These are phyloP conservation scores for Arxiozyma bovina DNA, from an alignment of 1,139 yeast species.

Conservation along the genomic window DNA sequence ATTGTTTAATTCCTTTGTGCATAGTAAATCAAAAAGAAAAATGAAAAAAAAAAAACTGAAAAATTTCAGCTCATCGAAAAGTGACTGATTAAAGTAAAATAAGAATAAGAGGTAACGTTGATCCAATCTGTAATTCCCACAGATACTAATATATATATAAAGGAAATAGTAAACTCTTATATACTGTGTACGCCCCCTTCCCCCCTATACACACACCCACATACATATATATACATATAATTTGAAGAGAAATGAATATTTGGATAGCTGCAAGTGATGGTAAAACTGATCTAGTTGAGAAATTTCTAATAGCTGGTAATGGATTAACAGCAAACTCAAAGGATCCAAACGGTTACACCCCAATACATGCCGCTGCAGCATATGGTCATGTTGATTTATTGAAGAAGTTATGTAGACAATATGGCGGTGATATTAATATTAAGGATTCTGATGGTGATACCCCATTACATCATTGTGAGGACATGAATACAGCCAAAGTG, in stretches of 20 bases:
- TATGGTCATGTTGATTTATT: constrained; percentile 74
- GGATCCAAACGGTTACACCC: constrained; percentile 91
- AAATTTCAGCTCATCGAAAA: not conserved
- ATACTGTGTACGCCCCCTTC: too few species aligned
- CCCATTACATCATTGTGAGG: constrained; percentile 87
- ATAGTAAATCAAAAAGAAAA: too few species aligned
- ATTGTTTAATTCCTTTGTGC: not conserved
- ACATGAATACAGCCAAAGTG: constrained; percentile 50
- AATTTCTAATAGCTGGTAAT: constrained; percentile 40
- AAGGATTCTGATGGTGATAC: constrained; percentile 90
- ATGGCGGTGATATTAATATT: constrained; percentile 73
- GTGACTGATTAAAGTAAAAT: not conserved
- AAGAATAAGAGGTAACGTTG: not conserved
- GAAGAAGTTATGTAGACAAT: constrained; percentile 41
- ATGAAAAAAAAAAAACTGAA: not conserved
- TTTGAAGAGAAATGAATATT: constrained; percentile 42
- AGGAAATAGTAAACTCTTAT: not conserved
- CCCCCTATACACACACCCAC: too few species aligned
- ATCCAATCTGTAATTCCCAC: not conserved
- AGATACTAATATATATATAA: too few species aligned
- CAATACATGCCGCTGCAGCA: constrained; percentile 93
- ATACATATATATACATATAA: too few species aligned
- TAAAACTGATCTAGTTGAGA: constrained; percentile 49
- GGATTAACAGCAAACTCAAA: constrained; percentile 55
- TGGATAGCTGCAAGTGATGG: constrained; percentile 97